Evolutionary conservation across 768 basidiomycete genomes (phyloP), one percentile per base, ranked within the genome.

Genomic region (Podaxis mareebaensis): DNA sequence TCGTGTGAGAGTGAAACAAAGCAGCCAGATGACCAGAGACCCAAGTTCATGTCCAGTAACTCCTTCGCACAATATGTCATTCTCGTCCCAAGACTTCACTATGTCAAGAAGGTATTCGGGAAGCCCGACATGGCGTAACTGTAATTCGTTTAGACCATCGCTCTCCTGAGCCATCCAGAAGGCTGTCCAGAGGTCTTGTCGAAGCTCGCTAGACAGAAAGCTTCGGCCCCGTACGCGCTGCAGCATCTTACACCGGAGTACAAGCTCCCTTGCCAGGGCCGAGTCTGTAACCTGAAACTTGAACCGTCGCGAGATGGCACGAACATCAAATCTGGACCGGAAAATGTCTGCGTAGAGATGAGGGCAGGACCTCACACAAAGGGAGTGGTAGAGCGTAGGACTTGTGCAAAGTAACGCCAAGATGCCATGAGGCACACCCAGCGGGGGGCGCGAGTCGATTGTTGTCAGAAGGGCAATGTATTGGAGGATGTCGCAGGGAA

Each of bases 101-200:
- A 80, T 66, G 12, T 67, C 65, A 60, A 80, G 67, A 42, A 81
- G 70, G 67, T 78, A 82, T 20, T 65, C 66, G 7, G 77, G 64
- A 66, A 85, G 79, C 33, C 77, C 75, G 42, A 75, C 79, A 20
- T 70, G 65, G 15, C 70, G 68, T 10, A 88, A 76, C 26, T 86
- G 81, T 24, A 64, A 69, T 61, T 78, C 78, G 66, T 86, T 87
- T 55, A 77, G 70, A 3, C 76, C 77, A 40, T 79, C 78, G 66
- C 81, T 83, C 69, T 90, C 89, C 36, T 87, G 69, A n/a, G 85
- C 69, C 83, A 89, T 87, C 65, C 85, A 77, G 62, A 86, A 77
- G 5, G 81, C 81, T 7, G 81, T 81, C 81, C 85, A 87, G 24
- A 89, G 68, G 69, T 87, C 87, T 40, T 77, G 75, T 1, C 70